Conservation (phyloP, 257 asterid genomes). For the Forsythia suspensa region DNA sequence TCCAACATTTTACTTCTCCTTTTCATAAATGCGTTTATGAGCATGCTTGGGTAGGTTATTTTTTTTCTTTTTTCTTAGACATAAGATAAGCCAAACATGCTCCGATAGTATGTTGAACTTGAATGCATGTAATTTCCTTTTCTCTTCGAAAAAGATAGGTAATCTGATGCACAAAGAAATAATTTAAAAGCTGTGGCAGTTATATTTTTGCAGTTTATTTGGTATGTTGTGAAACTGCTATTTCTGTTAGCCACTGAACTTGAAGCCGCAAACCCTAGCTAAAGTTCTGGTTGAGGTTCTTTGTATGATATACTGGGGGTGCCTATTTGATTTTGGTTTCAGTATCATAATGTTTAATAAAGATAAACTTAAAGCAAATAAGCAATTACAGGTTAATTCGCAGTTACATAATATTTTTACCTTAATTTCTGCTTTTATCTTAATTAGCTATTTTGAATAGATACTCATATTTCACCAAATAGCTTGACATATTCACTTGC, state of each 20-base stretch:
- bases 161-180: conserved; percentile 2
- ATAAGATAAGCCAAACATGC: not conserved
- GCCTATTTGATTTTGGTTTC: conserved; percentile 7
- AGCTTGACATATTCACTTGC: conserved; percentile 14
- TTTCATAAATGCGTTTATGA: not conserved
- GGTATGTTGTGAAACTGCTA: conserved; percentile 2
- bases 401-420: conserved; percentile 2
- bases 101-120: not conserved
- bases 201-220: not conserved
- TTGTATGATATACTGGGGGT: conserved; percentile 7
- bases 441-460: conserved; percentile 10
- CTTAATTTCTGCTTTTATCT: conserved; percentile 7
- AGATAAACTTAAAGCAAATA: not conserved
- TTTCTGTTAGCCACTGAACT: not conserved
- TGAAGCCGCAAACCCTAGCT: conserved; percentile 8
- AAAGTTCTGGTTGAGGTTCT: conserved; percentile 3
- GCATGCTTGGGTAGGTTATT: not conserved
- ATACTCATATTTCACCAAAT: not conserved
- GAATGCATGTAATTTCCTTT: not conserved
- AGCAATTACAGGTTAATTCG: not conserved
- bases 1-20: not conserved
- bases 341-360: conserved; percentile 1
- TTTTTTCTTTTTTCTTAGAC: not conserved
- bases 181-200: not conserved
- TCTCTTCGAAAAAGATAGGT: conserved; percentile 2